These are phyloP conservation scores for Rhodocollybia butyracea DNA, from an alignment of 768 basidiomycete species.

Conservation along the genomic window DNA sequence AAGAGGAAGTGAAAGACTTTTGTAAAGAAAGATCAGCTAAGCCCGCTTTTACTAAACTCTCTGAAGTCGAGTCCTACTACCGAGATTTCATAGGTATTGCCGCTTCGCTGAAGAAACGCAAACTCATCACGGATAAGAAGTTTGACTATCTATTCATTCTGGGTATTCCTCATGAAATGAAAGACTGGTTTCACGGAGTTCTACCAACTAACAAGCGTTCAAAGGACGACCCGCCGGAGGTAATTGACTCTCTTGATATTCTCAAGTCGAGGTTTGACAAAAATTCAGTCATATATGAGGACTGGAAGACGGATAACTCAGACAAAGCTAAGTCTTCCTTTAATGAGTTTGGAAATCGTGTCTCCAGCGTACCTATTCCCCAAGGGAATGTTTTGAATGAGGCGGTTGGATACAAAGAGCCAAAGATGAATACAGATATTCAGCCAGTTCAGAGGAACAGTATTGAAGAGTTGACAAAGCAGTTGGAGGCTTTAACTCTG, in stretches of 20 bases:
- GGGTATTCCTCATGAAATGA: slow-evolving; percentile 10
- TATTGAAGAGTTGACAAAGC: not conserved
- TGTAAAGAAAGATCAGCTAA: slow-evolving; percentile 5
- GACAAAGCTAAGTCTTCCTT: not conserved
- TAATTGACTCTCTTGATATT: slow-evolving; percentile 3
- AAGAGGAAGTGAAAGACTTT: slow-evolving; percentile 7
- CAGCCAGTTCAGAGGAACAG: not conserved
- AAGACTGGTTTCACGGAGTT: slow-evolving; percentile 5
- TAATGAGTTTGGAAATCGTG: not conserved
- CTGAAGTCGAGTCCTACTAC: slow-evolving; percentile 10
- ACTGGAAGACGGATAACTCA: slow-evolving; percentile 1
- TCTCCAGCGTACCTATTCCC: too few relatives aligned
- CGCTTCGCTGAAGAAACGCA: slow-evolving; percentile 6
- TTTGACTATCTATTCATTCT: slow-evolving; percentile 11
- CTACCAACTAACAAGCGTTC: slow-evolving; percentile 5
- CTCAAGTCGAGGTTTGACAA: slow-evolving; percentile 10
- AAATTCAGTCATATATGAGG: slow-evolving; percentile 5
- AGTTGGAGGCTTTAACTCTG: not conserved
- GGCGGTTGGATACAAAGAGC: not conserved
- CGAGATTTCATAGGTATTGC: slow-evolving; percentile 8
- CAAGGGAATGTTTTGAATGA: too few relatives aligned
- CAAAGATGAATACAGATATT: too few relatives aligned
- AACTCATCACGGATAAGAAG: not conserved
- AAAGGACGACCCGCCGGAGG: not conserved
- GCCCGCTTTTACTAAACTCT: not conserved